Evolutionary conservation across 495 filamentous ascomycete species (phyloP).

Genomic region (Clavariopsis aquatica): DNA sequence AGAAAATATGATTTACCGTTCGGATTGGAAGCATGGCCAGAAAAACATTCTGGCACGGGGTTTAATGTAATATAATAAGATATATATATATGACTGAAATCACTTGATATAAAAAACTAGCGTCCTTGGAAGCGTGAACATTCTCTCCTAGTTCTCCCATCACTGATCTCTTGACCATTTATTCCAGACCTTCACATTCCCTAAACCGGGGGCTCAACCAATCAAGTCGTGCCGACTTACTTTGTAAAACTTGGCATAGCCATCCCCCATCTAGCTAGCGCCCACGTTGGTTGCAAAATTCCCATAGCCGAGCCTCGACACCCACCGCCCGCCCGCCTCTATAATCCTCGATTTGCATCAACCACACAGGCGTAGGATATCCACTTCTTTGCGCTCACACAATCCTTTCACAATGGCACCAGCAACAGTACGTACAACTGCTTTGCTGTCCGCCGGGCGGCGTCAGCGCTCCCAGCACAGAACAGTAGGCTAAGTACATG

Average conservation of each 20-base stretch:
- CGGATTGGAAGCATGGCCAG: neutral
- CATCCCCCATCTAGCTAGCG: constrained; percentile 6
- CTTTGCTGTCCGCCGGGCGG: constrained; percentile 75
- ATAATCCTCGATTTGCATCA: constrained; percentile 11
- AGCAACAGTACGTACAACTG: constrained; percentile 76
- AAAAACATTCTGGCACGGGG: too few relatives aligned
- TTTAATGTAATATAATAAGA: neutral
- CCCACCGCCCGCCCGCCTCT: neutral
- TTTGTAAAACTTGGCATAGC: constrained; percentile 7
- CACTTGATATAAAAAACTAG: too few relatives aligned
- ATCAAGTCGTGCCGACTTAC: too few relatives aligned
- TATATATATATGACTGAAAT: neutral
- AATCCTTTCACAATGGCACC: constrained; percentile 57
- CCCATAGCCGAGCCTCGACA: neutral
- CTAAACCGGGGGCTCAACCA: too few relatives aligned
- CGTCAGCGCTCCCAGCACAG: constrained; percentile 48
- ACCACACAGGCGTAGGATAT: constrained; percentile 52
- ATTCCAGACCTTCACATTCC: too few relatives aligned
- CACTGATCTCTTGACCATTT: too few relatives aligned
- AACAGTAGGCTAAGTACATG: constrained; percentile 92
- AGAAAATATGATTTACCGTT: neutral
- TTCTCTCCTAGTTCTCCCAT: too few relatives aligned
- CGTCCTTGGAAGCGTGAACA: too few relatives aligned
- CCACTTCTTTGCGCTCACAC: constrained; percentile 65
- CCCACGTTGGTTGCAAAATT: constrained; percentile 22